Conservation (phyloP, 2,329 filamentous ascomycete species). For the Rhytidhysteron rufulum region DNA sequence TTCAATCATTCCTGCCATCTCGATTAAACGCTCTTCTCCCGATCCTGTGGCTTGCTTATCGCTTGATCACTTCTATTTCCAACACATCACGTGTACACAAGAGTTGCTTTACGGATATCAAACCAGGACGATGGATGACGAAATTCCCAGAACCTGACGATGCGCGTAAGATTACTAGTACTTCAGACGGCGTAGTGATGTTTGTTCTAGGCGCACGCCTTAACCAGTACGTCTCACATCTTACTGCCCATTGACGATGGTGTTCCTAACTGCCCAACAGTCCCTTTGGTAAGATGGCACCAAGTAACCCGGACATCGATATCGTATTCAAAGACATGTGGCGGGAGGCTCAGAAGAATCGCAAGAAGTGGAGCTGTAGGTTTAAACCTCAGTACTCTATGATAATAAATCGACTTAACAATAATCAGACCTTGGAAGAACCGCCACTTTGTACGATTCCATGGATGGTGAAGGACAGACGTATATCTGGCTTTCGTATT, state of each 20-base stretch:
- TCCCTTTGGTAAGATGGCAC: constrained; percentile 4
- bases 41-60: background rate
- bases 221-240: constrained; percentile 1
- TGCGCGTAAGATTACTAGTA: background rate
- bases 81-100: background rate
- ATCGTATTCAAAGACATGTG: constrained; percentile 1
- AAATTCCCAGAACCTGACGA: background rate
- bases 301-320: background rate
- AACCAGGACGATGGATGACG: background rate
- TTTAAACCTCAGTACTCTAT: no score
- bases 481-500: constrained; percentile 5
- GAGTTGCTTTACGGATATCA: background rate
- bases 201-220: constrained; percentile 5
- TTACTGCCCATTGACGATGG: no score
- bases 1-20: background rate
- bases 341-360: constrained; percentile 4
- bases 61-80: background rate
- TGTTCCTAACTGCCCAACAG: background rate
- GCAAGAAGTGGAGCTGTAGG: constrained; percentile 6
- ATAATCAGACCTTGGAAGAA: background rate
- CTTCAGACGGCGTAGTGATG: constrained; percentile 2
- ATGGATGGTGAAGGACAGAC: constrained; percentile 2
- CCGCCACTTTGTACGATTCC: constrained; percentile 1
- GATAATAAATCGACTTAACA: no score
- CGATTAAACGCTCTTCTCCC: background rate